Evolutionary conservation across 495 filamentous ascomycete species (phyloP), one percentile per base, ranked within the genome.

Genomic region (Penicillium tannophilum): DNA sequence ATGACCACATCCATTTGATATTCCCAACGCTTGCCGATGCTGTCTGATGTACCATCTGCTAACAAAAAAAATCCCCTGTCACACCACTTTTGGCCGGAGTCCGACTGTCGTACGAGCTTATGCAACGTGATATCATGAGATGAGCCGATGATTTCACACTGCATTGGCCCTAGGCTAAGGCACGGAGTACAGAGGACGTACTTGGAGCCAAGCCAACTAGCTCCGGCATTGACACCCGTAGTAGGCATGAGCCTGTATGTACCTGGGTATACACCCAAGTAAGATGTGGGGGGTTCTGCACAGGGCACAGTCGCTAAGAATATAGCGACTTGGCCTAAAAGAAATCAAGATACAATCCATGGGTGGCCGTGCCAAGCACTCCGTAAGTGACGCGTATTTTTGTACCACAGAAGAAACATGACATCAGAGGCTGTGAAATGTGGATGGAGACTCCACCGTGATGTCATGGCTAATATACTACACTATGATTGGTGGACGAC

Each of bases 391-490:
- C 23, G 36, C 36, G 53, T 55, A 55, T 46, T 46, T 12, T 42
- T 3, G 14, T 17, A n/a, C 36, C 2, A 17, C 14, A 17, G 16
- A 7, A 17, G 23, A 43, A 9, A 31, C 28, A 67, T 69, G 67
- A 69, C 65, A 68, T 72, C 65, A 70, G 64, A 59, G 67, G 67
- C 69, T 66, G 63, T 7, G 23, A 17, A 6, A 9, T 44, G 24
- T 33, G 44, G 45, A 44, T n/a, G 6, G 11, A 2, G 2, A 19
- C 50, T 42, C 64, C 66, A 48, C 61, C 9, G 11, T 67, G 67
- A 72, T 62, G 62, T 68, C 66, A 72, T 71, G 55, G 61, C 61
- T 16, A 17, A 1, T 0, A 17, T n/a, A 0, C 0, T 11, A 0
- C 1, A 2, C 0, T 30, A 39, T 65, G 55, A 70, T 70, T 70